These are phyloP conservation scores for Plasmodium blacklocki DNA, from an alignment of 169 alveolate genomes.

Conservation along the genomic window DNA sequence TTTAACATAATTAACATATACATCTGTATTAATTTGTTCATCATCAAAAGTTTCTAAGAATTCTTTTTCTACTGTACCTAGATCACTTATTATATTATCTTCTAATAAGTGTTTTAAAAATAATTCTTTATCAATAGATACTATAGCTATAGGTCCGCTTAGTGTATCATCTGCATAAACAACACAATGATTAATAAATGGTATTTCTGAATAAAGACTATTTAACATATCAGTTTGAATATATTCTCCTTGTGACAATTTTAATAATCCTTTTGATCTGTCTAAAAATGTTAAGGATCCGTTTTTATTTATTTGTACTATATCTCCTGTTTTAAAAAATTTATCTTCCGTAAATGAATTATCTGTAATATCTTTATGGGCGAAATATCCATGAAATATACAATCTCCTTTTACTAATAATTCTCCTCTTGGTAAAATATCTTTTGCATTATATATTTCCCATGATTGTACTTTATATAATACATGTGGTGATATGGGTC, in stretches of 20 bases:
- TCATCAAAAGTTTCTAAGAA: constrained; percentile 15
- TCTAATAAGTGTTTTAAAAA: constrained; percentile 10
- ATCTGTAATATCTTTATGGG: constrained; percentile 89
- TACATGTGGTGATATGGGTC: constrained; percentile 8
- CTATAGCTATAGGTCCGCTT: constrained; percentile 57
- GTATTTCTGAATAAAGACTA: constrained; percentile 25
- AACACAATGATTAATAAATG: constrained; percentile 38
- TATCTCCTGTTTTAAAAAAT: constrained; percentile 95
- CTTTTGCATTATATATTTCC: constrained; percentile 79
- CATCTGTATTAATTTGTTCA: background rate
- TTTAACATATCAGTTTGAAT: constrained; percentile 80
- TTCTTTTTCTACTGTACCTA: background rate
- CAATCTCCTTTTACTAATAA: constrained; percentile 91
- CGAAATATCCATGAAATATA: constrained; percentile 92
- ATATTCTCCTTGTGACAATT: constrained; percentile 97
- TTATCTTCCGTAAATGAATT: constrained; percentile 89
- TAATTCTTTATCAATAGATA: constrained; percentile 31
- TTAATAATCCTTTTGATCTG: constrained; percentile 94
- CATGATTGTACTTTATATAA: constrained; percentile 32
- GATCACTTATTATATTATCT: constrained; percentile 18
- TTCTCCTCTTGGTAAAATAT: constrained; percentile 94
- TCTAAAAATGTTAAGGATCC: constrained; percentile 94
- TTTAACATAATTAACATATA: constrained; percentile 30
- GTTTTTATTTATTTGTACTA: constrained; percentile 89
- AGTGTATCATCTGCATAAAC: constrained; percentile 73